A percentile compares a stretch with the other conserved stretches of the same genome.
Conservation (phyloP, 257 asterid genomes). For the Phtheirospermum japonicum region DNA sequence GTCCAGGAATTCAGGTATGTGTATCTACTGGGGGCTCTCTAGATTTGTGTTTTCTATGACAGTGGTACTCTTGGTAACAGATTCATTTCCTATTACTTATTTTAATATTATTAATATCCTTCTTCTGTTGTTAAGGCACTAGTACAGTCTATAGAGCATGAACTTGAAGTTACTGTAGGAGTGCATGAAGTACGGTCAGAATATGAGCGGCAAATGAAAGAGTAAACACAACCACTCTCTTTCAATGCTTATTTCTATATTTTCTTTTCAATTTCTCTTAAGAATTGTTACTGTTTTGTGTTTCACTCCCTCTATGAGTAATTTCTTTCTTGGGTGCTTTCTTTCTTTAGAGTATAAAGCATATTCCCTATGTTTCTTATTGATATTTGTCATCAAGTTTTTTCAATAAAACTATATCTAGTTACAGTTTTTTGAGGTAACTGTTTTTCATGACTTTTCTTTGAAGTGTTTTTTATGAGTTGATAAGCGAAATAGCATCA, state of each 20-base stretch:
- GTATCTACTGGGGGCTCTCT: constrained; percentile 16
- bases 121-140: constrained; percentile 50
- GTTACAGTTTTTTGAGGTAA: background rate
- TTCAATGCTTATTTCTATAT: background rate
- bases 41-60: too few species aligned
- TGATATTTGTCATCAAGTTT: too few species aligned
- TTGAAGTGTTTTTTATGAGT: background rate
- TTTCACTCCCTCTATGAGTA: background rate
- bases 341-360: too few species aligned
- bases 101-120: constrained; percentile 11
- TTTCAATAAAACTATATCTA: too few species aligned
- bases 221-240: constrained; percentile 51
- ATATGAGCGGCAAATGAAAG: constrained; percentile 89
- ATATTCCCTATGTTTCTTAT: too few species aligned
- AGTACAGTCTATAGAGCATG: constrained; percentile 82
- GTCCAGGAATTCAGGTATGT: constrained; percentile 77
- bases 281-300: background rate
- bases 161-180: constrained; percentile 88
- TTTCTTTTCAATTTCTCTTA: background rate
- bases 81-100: constrained; percentile 5
- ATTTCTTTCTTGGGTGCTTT: background rate
- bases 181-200: constrained; percentile 94
- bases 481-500: background rate
- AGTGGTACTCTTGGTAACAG: constrained; percentile 11
- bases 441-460: background rate